Evolutionary conservation across 2,329 filamentous ascomycete genomes (phyloP).

Genomic region (Ascochyta fabae): DNA sequence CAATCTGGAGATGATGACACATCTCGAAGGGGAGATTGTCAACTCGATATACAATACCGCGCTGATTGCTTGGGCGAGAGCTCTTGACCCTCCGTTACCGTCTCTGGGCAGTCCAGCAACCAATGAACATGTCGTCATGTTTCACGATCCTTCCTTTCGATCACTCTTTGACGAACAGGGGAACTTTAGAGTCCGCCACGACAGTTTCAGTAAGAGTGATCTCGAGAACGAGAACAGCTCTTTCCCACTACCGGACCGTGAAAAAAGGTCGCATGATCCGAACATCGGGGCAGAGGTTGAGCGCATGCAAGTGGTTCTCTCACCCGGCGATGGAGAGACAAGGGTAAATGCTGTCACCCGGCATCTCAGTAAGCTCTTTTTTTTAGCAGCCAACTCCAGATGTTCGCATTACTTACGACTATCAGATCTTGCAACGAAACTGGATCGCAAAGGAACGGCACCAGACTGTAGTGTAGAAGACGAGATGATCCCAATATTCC

Average conservation of each 20-base stretch:
- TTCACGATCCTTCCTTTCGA: constrained; percentile 2
- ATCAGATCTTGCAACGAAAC: constrained; percentile 51
- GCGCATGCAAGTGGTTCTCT: constrained; percentile 66
- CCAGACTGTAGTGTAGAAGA: constrained; percentile 61
- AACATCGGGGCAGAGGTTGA: constrained; percentile 66
- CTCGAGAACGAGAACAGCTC: not conserved
- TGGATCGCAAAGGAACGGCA: constrained; percentile 58
- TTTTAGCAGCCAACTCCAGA: not conserved
- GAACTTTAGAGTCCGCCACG: not conserved
- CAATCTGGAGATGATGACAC: constrained; percentile 81
- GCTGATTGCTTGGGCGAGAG: constrained; percentile 73
- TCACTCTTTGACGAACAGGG: constrained; percentile 3
- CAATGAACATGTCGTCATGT: not conserved
- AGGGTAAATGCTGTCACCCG: constrained; percentile 66
- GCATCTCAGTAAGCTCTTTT: constrained; percentile 62
- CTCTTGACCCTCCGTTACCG: constrained; percentile 66
- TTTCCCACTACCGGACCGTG: not conserved
- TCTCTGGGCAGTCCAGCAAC: constrained; percentile 59
- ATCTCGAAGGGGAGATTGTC: constrained; percentile 77
- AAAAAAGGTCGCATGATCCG: constrained; percentile 55
- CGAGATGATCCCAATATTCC: constrained; percentile 71
- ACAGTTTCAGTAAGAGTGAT: not conserved
- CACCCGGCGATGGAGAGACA: constrained; percentile 59
- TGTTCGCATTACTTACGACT: not conserved
- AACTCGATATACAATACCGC: constrained; percentile 78